Conservation (phyloP, 2,329 filamentous ascomycete genomes). For the Verticillium nubilum region DNA sequence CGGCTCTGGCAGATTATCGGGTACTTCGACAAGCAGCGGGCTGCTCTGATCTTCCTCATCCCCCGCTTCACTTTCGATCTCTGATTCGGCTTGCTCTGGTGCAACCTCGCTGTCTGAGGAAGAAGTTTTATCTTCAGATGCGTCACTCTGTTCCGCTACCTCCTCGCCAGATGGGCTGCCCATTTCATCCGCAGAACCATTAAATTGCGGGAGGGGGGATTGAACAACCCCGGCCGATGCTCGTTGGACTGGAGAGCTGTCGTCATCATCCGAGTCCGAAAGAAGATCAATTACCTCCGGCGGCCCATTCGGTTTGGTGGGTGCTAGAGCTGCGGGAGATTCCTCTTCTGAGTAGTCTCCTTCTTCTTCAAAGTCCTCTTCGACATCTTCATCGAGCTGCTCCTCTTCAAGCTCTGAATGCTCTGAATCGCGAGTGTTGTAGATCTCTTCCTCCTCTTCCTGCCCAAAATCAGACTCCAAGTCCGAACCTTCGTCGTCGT, state of each 20-base stretch:
- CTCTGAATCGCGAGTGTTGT: conserved; percentile 3
- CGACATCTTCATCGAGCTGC: conserved; percentile 7
- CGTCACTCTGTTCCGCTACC: not conserved
- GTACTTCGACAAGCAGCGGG: not conserved
- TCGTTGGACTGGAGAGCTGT: not conserved
- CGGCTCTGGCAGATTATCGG: not conserved
- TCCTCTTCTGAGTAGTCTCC: conserved; percentile 12
- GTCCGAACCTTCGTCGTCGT: conserved; percentile 12
- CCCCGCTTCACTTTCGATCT: conserved; percentile 2
- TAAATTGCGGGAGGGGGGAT: conserved; percentile 3
- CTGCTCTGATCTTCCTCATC: not conserved
- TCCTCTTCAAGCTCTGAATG: conserved; percentile 7
- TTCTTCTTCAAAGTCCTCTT: conserved; percentile 2
- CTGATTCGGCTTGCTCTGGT: not conserved
- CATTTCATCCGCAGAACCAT: conserved; percentile 7
- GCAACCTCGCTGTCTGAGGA: not conserved
- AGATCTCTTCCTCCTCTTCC: conserved; percentile 6
- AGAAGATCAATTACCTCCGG: conserved; percentile 11
- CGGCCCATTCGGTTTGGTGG: not conserved
- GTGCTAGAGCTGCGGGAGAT: not conserved
- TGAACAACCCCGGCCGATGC: not conserved
- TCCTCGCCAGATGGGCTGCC: not conserved
- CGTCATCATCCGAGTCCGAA: conserved; percentile 13
- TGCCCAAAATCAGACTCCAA: conserved; percentile 12
- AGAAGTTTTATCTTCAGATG: conserved; percentile 1